phyloP scores from a whole-genome alignment of 2,329 filamentous ascomycete genomes.

The Aspergillus sp. region DNA sequence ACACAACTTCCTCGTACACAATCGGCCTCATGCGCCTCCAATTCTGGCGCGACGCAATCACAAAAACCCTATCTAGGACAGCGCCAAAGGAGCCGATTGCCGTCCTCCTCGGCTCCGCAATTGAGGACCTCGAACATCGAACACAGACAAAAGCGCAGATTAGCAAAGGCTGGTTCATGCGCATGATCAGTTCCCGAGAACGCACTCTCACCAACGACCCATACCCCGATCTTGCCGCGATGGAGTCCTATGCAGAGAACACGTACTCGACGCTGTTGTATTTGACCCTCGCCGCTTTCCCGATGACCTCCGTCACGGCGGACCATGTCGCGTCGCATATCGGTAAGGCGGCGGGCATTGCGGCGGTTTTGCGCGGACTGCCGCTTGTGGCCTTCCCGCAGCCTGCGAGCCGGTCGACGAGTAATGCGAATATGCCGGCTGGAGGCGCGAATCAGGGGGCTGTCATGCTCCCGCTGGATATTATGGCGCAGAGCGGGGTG shows the following conservation, averaged over 20 bases:
- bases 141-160: constrained; percentile 41
- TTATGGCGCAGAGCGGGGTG: constrained; percentile 74
- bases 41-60: constrained; percentile 85
- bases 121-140: constrained; percentile 46
- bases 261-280: constrained; percentile 93
- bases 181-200: constrained; percentile 72
- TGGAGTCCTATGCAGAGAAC: constrained; percentile 87
- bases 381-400: constrained; percentile 77
- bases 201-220: constrained; percentile 75
- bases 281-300: constrained; percentile 68
- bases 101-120: constrained; percentile 65
- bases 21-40: constrained; percentile 84
- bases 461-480: constrained; percentile 73
- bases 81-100: constrained; percentile 90
- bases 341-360: constrained; percentile 85
- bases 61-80: constrained; percentile 63
- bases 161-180: constrained; percentile 63
- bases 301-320: constrained; percentile 69
- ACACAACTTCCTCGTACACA: constrained; percentile 77
- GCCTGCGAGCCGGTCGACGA: constrained; percentile 48
- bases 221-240: constrained; percentile 59
- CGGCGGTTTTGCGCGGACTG: constrained; percentile 74
- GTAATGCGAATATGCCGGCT: constrained; percentile 34
- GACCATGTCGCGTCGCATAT: constrained; percentile 94
- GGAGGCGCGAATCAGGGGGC: constrained; percentile 46